Base-by-base conservation (phyloP, 805 yeast species). In the Naumovozyma castellii region DNA sequence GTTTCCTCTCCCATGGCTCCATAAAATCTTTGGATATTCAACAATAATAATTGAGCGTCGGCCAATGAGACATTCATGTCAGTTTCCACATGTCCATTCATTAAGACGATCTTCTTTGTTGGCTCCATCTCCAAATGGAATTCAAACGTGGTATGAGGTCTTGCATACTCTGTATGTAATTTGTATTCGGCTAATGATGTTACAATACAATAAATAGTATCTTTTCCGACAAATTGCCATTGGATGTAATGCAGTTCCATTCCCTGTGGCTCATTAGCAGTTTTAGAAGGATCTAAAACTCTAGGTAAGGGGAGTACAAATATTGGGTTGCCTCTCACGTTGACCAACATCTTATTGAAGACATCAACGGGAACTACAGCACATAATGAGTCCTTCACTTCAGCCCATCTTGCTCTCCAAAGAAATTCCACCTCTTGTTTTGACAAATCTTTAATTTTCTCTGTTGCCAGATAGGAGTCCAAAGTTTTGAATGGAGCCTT, bases 101-200 rank as follows among this genome's bases (percentile, higher is more conserved):
- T 84, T 48, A 92, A 66, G 0, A 84, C 84, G 1, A 84, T 42
- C 0, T 69, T 77, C 45, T 84, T 80, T 13, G 71, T 69, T 0
- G 68, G 61, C 4, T 64, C 66, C 37, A 90, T 64, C 41, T 92
- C 96, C 34, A 80, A 76, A 64, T 90, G 97, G 68, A 90, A 83
- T 61, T 78, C 76, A 46, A 92, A 67, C 0, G 95, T 84, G 0
- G 97, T 86, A 61, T 92, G 97, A 1, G 98, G 97, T 56, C 85
- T 80, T 8, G 98, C 95, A 61, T 71, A 92, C 56, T 90, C 97
- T 41, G 75, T 76, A 56, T 90, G 96, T 20, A 87, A 71, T 60
- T 90, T 87, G 63, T 77, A 92, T 62, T 92, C 97, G 1, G 92
- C 88, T 47, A 92, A 71, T 0, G 96, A 78, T 2, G 98, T 92